Percentiles rank a stretch among this genome's conserved stretches.
These are phyloP conservation scores for Aspergillus pseudoviridinutans DNA, from an alignment of 2,329 filamentous ascomycete genomes.

Conservation along the genomic window DNA sequence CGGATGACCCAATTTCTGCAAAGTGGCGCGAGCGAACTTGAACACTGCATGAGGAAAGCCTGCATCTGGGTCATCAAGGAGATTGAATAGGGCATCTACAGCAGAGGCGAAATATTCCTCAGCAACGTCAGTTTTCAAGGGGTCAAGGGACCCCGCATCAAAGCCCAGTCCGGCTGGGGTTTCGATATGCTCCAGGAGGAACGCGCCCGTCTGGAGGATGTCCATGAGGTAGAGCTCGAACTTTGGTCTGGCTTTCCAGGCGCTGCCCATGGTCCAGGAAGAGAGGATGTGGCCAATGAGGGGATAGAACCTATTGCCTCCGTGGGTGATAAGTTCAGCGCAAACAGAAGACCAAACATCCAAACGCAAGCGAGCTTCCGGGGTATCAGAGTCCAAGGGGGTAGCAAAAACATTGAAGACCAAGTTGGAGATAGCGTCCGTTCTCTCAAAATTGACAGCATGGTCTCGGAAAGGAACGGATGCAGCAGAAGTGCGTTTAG, in stretches of 20 bases:
- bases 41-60: slow-evolving; percentile 83
- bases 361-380: slow-evolving; percentile 73
- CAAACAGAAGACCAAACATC: slow-evolving; percentile 87
- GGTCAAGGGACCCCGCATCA: slow-evolving; percentile 61
- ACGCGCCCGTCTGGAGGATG: slow-evolving; percentile 86
- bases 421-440: slow-evolving; percentile 78
- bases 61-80: slow-evolving; percentile 81
- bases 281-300: slow-evolving; percentile 82
- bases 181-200: slow-evolving; percentile 80
- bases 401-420: slow-evolving; percentile 88
- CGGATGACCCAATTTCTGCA: slow-evolving; percentile 67
- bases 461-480: slow-evolving; percentile 69
- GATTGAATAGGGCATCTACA: slow-evolving; percentile 74
- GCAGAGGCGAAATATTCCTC: slow-evolving; percentile 86
- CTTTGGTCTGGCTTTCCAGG: slow-evolving; percentile 85
- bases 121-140: slow-evolving; percentile 74
- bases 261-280: slow-evolving; percentile 78
- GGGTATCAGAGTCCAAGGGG: slow-evolving; percentile 74
- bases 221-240: slow-evolving; percentile 95
- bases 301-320: slow-evolving; percentile 71
- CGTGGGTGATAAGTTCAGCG: slow-evolving; percentile 74
- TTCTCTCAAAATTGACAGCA: slow-evolving; percentile 81
- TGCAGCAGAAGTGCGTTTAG: slow-evolving; percentile 45
- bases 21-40: slow-evolving; percentile 77
- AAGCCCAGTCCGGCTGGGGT: slow-evolving; percentile 69